Evolutionary conservation across 441 rosid genomes (phyloP), one percentile per base, ranked within the genome.

Genomic region (Raphanus hybrid): DNA sequence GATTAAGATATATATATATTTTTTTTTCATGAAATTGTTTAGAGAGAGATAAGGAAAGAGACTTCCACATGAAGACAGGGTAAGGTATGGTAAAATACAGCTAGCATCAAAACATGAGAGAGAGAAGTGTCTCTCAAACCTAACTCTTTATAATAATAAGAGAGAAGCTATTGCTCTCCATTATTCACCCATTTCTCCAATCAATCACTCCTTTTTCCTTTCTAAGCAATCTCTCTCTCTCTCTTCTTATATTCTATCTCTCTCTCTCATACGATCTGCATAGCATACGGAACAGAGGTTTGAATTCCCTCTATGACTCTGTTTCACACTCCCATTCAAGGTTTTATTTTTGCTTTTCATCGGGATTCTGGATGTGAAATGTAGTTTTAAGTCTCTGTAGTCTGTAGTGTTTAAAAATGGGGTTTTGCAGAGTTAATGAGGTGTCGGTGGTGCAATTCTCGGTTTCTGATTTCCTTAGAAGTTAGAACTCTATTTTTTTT

Each of bases 21-120:
- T 62, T 35, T 18, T 1, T n/a, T 62, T 35, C 14, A 48, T 59
- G 39, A 60, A 67, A 62, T 61, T 32, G 50, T 74, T 63, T 74
- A 63, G 73, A 63, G 73, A 79, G 55, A 71, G 76, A 67, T 64
- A 52, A 71, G 66, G 80, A 67, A 81, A 79, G 72, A 79, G 81
- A 75, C 88, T 84, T 86, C 85, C 84, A 85, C 83, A 72, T 87
- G 85, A 87, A 81, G 88, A 88, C 87, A 82, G 70, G 72, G 84
- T 75, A 75, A 73, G 84, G 70, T 73, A 76, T 82, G 70, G 88
- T 84, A 90, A 90, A 87, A 76, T 82, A 83, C 97, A 94, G 97
- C 99, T 92, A 87, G 97, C 97, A 87, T 94, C 92, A 89, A 82
- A 86, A 18, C 1, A 18, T 18, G 71, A 73, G 57, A 73, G 76